Evolutionary conservation across 2,329 filamentous ascomycete species (phyloP), one percentile per base, ranked within the genome.

Genomic region (Rutstroemia sp.): DNA sequence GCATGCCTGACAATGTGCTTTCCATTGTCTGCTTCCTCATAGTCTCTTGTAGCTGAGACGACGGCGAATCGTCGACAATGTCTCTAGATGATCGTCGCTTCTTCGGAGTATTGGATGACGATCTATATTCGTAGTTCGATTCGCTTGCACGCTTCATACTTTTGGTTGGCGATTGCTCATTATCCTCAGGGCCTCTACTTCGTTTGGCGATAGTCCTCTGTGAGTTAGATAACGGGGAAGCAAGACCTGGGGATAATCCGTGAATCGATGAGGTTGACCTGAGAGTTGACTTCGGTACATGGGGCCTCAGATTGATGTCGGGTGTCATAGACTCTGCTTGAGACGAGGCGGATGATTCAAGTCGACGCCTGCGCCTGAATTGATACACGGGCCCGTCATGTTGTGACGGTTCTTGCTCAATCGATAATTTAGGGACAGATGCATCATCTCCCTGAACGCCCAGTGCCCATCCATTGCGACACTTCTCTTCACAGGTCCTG

Each of bases 401-500:
- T 16, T 27, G 42, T 34, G 56, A 57, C n/a, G 59, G 49, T 42
- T 62, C 61, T 23, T 66, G 57, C 51, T 69, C 68, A 38, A 69
- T 67, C 5, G 67, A 67, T 10, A 62, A 60, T 48, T 67, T 66
- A 38, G 67, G 58, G 25, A 61, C 48, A 23, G 55, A 59, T 19
- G 61, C 62, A 21, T 59, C 61, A 6, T 65, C 75, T 5, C 45
- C 76, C 4, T 76, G 76, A 14, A 73, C 74, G 0, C 76, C 79
- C 39, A 82, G 80, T 17, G 63, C 57, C 95, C 95, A 99, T 1
- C 94, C 94, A 69, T 96, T 97, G 53, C 80, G 78, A 57, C 82
- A 74, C 3, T 78, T 75, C 21, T 79, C 77, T 72, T 99, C 94
- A 70, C 94, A 99, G 0, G 88, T 94, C 64, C 81, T 80, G 70